These are phyloP conservation scores for Pseudogymnoascus destructans DNA, from an alignment of 2,329 filamentous ascomycete species.

Conservation along the genomic window DNA sequence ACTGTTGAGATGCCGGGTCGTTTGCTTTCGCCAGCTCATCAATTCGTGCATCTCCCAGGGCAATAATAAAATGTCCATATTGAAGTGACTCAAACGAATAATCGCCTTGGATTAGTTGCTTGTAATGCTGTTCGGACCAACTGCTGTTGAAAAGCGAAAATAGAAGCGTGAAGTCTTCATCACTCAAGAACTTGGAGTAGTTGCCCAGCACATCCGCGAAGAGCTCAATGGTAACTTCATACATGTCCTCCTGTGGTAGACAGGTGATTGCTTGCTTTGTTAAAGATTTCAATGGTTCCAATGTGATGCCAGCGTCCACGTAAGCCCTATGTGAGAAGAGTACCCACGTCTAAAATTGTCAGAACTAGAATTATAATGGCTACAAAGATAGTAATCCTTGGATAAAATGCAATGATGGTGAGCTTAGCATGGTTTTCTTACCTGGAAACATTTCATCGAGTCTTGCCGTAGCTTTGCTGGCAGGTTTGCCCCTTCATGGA, in stretches of 20 bases:
- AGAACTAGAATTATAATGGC: slow-evolving; percentile 11
- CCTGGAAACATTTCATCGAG: slow-evolving; percentile 48
- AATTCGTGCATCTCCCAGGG: slow-evolving; percentile 54
- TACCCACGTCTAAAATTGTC: slow-evolving; percentile 49
- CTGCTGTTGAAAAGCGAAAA: slow-evolving; percentile 45
- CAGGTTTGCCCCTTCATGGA: slow-evolving; percentile 30
- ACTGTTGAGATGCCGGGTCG: slow-evolving; percentile 34
- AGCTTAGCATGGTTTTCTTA: slow-evolving; percentile 24
- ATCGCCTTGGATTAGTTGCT: slow-evolving; percentile 43
- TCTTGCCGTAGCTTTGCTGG: slow-evolving; percentile 37
- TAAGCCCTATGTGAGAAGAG: slow-evolving; percentile 57
- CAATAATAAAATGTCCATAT: slow-evolving; percentile 53
- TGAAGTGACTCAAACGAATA: slow-evolving; percentile 51
- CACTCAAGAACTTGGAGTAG: slow-evolving; percentile 48
- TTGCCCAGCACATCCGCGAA: slow-evolving; percentile 53
- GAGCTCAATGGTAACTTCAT: slow-evolving; percentile 47
- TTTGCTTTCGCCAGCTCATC: slow-evolving; percentile 43
- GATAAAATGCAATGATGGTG: background rate
- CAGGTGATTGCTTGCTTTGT: slow-evolving; percentile 47
- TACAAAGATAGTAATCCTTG: slow-evolving; percentile 8
- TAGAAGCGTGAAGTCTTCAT: slow-evolving; percentile 43
- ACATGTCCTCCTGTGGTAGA: slow-evolving; percentile 44
- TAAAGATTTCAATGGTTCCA: slow-evolving; percentile 46
- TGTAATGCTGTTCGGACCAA: slow-evolving; percentile 45
- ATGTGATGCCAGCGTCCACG: slow-evolving; percentile 41